Base-by-base conservation (phyloP, 768 basidiomycete genomes). In the Postia placenta region DNA sequence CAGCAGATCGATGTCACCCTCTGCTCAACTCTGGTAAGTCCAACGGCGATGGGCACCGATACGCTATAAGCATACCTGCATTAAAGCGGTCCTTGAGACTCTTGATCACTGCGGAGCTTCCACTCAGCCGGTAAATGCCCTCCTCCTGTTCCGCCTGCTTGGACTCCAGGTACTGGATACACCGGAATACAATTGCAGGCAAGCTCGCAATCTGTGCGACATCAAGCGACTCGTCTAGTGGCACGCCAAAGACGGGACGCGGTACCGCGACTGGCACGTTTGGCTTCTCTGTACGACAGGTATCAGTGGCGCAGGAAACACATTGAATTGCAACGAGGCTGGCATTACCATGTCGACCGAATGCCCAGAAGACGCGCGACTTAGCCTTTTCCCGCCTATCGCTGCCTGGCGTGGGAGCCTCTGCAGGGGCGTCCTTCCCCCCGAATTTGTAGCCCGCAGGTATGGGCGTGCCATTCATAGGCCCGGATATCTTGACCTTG, bases 141-240 rank as follows among this genome's bases (percentile, higher is more conserved):
- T 99, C 96, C 62, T 99, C 96, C 56, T 89, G 83, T 53, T 97
- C 91, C 19, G 96, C 95, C 64, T 89, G 79, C 72, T 94, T 94
- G 17, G 81, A 79, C 70, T 98, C 92, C 48, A 99, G 73, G 68
- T 95, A 99, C 62, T 96, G 85, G 56, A 99, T 94, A 56, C 86
- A 88, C 47, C 96, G 82, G 74, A 94, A 99, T 27, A 96, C 85
- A 57, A 97, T 87, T 5, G 95, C 91, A 2, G 96, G 96, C 19
- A 99, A 74, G 58, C 86, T 85, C 45, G 86, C 93, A 48, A 97
- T 90, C 61, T 90, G 80, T 15, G 90, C 86, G 22, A 98, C 81
- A 1, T 90, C 85, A 26, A 99, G 76, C 1, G 92, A 85, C 50
- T 97, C 93, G 50, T 88, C 81, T 37, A 99, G 66, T 5, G 87